phyloP scores from a whole-genome alignment of 345 rosid genomes.

The Ricinus communis region DNA sequence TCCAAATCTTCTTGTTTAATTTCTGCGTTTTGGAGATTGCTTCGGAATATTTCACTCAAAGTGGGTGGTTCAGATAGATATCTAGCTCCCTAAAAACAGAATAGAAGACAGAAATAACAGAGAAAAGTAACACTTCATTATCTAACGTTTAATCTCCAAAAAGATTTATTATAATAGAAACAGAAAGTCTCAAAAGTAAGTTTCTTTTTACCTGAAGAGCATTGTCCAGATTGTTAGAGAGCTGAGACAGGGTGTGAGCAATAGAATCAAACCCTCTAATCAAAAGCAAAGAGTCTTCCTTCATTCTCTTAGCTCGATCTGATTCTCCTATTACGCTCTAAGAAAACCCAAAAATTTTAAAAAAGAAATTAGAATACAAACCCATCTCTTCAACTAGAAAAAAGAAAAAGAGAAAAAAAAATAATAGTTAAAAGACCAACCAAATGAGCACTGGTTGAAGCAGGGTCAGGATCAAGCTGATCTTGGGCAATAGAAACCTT shows the following conservation, averaged over 20 bases:
- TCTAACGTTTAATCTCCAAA: no score
- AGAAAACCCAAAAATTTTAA: not conserved
- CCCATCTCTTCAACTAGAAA: not conserved
- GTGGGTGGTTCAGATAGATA: conserved; percentile 79
- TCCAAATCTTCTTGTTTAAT: conserved; percentile 25
- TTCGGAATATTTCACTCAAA: conserved; percentile 62
- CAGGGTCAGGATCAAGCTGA: no score
- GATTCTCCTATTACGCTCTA: conserved; percentile 25
- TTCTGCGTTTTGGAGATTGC: conserved; percentile 39
- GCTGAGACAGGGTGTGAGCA: conserved; percentile 66
- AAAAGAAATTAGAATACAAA: conserved; percentile 4
- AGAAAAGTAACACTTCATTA: not conserved
- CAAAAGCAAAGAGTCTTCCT: conserved; percentile 80
- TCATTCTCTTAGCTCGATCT: conserved; percentile 51
- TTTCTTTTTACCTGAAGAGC: conserved; percentile 94
- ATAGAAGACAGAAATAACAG: not conserved
- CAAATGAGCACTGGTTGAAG: conserved; percentile 7
- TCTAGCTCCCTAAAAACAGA: conserved; percentile 65
- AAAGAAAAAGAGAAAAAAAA: not conserved
- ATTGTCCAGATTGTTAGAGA: conserved; percentile 71
- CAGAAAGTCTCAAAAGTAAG: no score
- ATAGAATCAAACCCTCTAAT: conserved; percentile 87
- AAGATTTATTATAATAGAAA: no score
- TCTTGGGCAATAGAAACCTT: conserved; percentile 2
- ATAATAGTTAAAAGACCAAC: conserved; percentile 21